Percentiles rank a stretch among this genome's conserved stretches.
Evolutionary conservation across 169 alveolate species (phyloP).

Genomic region (Cryptosporidium ryanae): DNA sequence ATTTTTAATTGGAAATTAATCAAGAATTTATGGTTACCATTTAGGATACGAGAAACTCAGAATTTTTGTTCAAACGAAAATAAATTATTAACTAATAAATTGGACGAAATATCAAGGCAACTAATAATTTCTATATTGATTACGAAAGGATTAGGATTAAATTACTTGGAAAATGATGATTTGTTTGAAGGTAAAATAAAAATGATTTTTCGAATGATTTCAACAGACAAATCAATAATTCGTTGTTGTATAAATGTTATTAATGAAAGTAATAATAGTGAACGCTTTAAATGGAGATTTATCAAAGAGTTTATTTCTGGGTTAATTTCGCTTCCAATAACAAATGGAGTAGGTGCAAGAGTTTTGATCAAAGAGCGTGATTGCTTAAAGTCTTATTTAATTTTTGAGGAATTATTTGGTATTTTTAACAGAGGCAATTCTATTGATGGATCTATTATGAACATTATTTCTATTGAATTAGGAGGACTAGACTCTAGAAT

Average conservation of each 20-base stretch:
- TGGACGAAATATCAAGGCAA: slow-evolving; percentile 42
- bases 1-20: slow-evolving; percentile 46
- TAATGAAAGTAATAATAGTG: not conserved
- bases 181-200: not conserved
- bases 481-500: slow-evolving; percentile 21
- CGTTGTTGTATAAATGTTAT: slow-evolving; percentile 6
- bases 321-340: slow-evolving; percentile 37
- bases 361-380: slow-evolving; percentile 43
- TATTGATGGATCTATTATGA: slow-evolving; percentile 21
- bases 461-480: slow-evolving; percentile 26
- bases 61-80: not conserved
- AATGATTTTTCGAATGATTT: not conserved
- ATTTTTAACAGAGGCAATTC: not conserved
- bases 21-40: slow-evolving; percentile 56
- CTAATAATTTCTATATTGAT: slow-evolving; percentile 36
- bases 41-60: not conserved
- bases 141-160: not conserved
- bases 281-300: slow-evolving; percentile 9
- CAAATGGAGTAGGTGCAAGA: not conserved
- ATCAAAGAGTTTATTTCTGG: slow-evolving; percentile 10
- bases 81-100: not conserved
- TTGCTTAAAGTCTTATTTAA: slow-evolving; percentile 39
- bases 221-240: slow-evolving; percentile 5
- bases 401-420: slow-evolving; percentile 3
- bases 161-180: not conserved